Base-by-base conservation (phyloP, 2,329 filamentous ascomycete species). In the Xylariales sp. region DNA sequence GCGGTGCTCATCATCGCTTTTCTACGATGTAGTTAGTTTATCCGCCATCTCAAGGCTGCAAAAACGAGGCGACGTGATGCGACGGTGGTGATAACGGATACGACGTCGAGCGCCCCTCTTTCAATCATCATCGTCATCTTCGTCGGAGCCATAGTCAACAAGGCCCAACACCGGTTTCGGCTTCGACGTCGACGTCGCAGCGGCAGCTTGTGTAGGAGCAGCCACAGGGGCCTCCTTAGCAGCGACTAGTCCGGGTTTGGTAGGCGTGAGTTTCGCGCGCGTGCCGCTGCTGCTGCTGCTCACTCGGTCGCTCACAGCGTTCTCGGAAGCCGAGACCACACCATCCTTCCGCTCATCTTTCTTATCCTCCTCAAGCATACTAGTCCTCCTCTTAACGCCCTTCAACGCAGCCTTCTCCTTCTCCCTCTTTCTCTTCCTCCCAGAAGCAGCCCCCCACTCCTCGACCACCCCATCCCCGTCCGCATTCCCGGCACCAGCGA, bases 101-200 rank as follows among this genome's bases (percentile, higher is more conserved):
- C 9, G 2, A 41, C 3, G 12, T 41, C 10, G 39, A 10, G 36
- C 18, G 14, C 14, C 14, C 5, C n/a, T 8, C 43, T n/a, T 32
- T 36, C 23, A 58, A 28, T 85, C 83, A 50, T 85, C 84, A 18
- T 83, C 83, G 45, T 85, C 84, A 43, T 85, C 84, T 23, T 83
- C 81, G 53, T 88, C 87, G 1, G 87, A 89, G 5, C 83, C 87
- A 69, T 89, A 90, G 65, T 81, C 83, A 12, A 89, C 87, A 46
- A 89, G 74, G 0, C 81, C 82, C 53, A 83, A 59, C 7, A 45
- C 23, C 34, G 67, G 67, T 36, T 77, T 75, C 3, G 78, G 69
- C 64, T 63, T 68, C 18, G 62, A 23, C 3, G 78, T 80, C 23
- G 65, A 45, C 16, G 60, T 57, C 3, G 43, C 4, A 34, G 30